Conservation (phyloP, 2,329 filamentous ascomycete genomes). For the Cladosporium halotolerans region DNA sequence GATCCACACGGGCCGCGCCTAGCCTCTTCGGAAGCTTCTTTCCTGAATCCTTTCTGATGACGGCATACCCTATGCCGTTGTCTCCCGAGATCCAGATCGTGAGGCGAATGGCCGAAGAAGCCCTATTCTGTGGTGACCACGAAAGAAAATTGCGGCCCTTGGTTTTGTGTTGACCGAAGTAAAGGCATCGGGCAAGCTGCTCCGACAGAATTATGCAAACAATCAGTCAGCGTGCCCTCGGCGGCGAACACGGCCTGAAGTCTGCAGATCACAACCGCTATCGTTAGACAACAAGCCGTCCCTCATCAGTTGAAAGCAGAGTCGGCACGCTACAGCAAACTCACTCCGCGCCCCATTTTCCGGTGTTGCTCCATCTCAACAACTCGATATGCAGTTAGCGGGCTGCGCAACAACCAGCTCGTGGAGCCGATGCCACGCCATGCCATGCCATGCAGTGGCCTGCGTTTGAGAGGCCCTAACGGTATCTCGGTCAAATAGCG, state of each 20-base stretch:
- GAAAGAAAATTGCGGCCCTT: no score
- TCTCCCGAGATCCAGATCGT: not conserved
- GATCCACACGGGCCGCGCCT: constrained; percentile 8
- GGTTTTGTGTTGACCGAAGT: not conserved
- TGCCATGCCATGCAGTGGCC: not conserved
- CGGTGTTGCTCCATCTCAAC: constrained; percentile 12
- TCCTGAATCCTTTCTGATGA: constrained; percentile 9
- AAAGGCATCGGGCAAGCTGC: no score
- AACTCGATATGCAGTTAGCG: not conserved
- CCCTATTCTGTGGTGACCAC: no score
- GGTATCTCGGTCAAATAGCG: no score
- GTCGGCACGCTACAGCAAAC: no score
- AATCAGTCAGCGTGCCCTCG: no score
- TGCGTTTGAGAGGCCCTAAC: no score
- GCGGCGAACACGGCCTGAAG: no score
- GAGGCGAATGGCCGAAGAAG: not conserved
- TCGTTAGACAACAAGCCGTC: no score
- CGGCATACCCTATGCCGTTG: not conserved
- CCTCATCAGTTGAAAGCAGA: no score
- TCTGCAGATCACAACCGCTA: no score
- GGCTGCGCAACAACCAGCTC: not conserved
- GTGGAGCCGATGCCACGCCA: not conserved
- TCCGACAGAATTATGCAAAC: no score
- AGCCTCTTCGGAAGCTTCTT: not conserved
- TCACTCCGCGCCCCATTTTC: constrained; percentile 1